phyloP scores from a whole-genome alignment of 495 filamentous ascomycete species.

The Aspergillus homomorphus region DNA sequence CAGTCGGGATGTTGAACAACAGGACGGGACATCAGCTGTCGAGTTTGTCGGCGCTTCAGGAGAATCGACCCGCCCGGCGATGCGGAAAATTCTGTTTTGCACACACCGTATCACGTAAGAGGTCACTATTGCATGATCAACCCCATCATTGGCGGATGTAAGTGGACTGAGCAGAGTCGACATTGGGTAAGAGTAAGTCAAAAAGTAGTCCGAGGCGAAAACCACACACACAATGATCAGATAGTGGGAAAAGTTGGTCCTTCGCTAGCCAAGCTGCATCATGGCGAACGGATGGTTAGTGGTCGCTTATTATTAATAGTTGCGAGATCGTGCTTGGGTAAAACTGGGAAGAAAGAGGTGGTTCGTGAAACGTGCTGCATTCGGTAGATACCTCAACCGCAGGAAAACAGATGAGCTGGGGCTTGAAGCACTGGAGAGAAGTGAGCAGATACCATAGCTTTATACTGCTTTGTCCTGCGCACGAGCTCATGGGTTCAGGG shows the following conservation, averaged over 20 bases:
- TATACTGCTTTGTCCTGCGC: neutral
- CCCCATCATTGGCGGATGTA: neutral
- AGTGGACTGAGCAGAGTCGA: neutral
- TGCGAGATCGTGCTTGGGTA: too few relatives aligned
- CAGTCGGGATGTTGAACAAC: neutral
- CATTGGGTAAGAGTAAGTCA: neutral
- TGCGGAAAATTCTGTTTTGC: neutral
- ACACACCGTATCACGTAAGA: constrained; percentile 1
- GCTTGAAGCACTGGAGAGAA: neutral
- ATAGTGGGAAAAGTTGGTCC: neutral
- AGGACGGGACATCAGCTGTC: neutral
- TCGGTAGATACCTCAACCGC: neutral
- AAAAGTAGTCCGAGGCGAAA: neutral
- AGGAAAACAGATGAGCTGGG: neutral
- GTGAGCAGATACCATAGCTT: neutral
- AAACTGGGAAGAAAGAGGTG: neutral
- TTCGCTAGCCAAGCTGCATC: neutral
- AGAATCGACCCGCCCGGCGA: neutral
- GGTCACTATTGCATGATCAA: neutral
- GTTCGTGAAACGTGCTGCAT: neutral
- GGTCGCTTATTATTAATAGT: neutral
- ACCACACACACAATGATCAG: neutral
- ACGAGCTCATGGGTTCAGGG: neutral
- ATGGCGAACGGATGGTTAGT: neutral
- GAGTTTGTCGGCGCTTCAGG: constrained; percentile 1